Conservation (phyloP, 2,329 filamentous ascomycete genomes). For the Camptophora hylomeconis region DNA sequence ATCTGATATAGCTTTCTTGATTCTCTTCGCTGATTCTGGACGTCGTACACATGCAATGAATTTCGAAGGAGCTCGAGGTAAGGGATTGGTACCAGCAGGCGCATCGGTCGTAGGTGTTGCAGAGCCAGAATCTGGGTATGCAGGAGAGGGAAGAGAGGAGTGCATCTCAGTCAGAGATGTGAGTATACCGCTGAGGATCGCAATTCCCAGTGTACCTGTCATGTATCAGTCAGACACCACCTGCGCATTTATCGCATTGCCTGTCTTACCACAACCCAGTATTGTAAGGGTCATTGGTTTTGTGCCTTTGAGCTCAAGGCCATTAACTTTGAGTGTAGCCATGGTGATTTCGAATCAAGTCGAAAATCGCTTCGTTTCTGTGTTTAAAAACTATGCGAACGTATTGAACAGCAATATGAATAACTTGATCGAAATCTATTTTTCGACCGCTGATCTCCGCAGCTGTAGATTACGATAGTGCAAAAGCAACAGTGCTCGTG, state of each 20-base stretch:
- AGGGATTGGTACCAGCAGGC: slow-evolving; percentile 21
- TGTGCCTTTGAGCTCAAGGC: slow-evolving; percentile 1
- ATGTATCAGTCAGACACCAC: too few relatives aligned
- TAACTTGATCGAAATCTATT: too few relatives aligned
- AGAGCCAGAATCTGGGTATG: slow-evolving; percentile 24
- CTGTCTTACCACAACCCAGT: slow-evolving; percentile 61
- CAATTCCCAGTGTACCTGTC: slow-evolving; percentile 70
- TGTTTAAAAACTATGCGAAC: too few relatives aligned
- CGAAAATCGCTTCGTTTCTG: too few relatives aligned
- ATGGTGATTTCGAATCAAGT: too few relatives aligned
- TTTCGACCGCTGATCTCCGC: too few relatives aligned
- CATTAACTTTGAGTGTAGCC: too few relatives aligned
- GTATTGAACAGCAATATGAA: too few relatives aligned
- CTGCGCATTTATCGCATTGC: too few relatives aligned
- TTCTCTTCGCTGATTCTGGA: slow-evolving; percentile 53
- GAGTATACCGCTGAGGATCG: slow-evolving; percentile 70
- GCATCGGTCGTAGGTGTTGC: slow-evolving; percentile 24
- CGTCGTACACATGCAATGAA: slow-evolving; percentile 74
- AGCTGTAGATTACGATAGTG: too few relatives aligned
- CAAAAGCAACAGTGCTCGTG: too few relatives aligned
- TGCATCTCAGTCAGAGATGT: slow-evolving; percentile 36
- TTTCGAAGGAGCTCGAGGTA: slow-evolving; percentile 50
- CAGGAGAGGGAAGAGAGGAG: slow-evolving; percentile 28
- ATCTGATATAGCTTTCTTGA: slow-evolving; percentile 51
- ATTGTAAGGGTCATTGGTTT: slow-evolving; percentile 51